Evolutionary conservation across 805 yeast species (phyloP).

Genomic region (Candida verbasci): DNA sequence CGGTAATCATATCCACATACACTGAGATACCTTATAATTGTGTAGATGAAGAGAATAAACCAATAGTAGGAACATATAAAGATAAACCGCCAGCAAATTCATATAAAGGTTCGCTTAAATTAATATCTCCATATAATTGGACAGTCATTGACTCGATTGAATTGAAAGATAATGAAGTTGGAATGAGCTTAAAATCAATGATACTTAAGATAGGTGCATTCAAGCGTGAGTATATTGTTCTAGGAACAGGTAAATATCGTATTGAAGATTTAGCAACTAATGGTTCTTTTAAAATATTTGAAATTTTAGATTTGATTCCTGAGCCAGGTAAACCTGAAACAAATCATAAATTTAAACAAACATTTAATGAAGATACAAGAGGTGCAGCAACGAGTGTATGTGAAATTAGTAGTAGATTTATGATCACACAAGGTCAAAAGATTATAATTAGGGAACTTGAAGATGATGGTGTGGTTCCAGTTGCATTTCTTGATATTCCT

Average conservation of each 20-base stretch:
- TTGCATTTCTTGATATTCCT: slow-evolving; percentile 87
- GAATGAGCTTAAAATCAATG: slow-evolving; percentile 52
- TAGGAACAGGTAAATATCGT: slow-evolving; percentile 74
- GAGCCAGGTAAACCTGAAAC: slow-evolving; percentile 86
- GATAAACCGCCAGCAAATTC: slow-evolving; percentile 53
- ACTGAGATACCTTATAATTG: slow-evolving; percentile 57
- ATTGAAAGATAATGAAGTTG: slow-evolving; percentile 64
- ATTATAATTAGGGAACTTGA: slow-evolving; percentile 75
- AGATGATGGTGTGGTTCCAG: slow-evolving; percentile 87
- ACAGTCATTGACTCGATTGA: slow-evolving; percentile 65
- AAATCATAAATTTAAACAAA: slow-evolving; percentile 68
- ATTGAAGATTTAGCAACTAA: slow-evolving; percentile 77
- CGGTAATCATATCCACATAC: slow-evolving; percentile 60
- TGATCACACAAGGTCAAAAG: slow-evolving; percentile 85
- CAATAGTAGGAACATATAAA: slow-evolving; percentile 51
- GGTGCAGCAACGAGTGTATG: slow-evolving; percentile 81
- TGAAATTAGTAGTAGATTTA: slow-evolving; percentile 77
- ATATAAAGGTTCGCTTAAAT: slow-evolving; percentile 55
- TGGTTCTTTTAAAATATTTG: slow-evolving; percentile 73
- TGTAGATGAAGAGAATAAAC: slow-evolving; percentile 69
- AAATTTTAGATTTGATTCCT: slow-evolving; percentile 78
- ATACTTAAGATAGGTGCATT: slow-evolving; percentile 43
- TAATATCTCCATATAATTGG: slow-evolving; percentile 77
- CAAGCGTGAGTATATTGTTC: slow-evolving; percentile 62
- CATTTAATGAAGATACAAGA: slow-evolving; percentile 67